Conservation (phyloP, 2,329 filamentous ascomycete species). For the Hymenoscyphus linearis region DNA sequence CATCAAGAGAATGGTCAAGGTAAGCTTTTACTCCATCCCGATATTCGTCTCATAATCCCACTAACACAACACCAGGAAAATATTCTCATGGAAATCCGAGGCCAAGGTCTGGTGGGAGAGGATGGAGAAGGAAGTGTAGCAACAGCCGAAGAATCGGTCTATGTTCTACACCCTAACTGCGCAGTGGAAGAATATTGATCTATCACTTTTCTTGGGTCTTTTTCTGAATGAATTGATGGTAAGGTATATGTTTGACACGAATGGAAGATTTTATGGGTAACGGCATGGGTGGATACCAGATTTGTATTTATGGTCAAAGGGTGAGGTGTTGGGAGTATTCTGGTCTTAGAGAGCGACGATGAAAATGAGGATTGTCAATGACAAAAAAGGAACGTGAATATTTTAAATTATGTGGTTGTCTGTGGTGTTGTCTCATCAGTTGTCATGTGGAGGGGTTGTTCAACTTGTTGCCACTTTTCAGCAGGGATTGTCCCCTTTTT, state of each 20-base stretch:
- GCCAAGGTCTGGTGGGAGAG: slow-evolving; percentile 49
- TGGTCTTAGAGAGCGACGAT: not conserved
- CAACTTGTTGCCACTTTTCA: not conserved
- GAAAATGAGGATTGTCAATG: not conserved
- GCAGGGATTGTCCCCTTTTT: not conserved
- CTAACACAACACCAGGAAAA: slow-evolving; percentile 70
- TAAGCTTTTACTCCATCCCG: slow-evolving; percentile 33
- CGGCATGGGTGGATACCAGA: slow-evolving; percentile 9
- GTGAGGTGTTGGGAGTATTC: slow-evolving; percentile 7
- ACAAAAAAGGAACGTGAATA: not conserved
- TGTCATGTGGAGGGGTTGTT: not conserved
- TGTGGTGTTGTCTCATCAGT: not conserved
- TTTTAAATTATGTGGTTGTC: not conserved
- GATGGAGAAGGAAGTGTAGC: slow-evolving; percentile 41
- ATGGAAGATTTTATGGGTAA: not conserved
- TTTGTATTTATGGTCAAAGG: slow-evolving; percentile 5
- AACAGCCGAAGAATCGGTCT: slow-evolving; percentile 54
- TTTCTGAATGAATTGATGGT: slow-evolving; percentile 1
- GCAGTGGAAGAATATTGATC: slow-evolving; percentile 56
- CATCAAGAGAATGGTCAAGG: slow-evolving; percentile 93
- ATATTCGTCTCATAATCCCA: slow-evolving; percentile 20
- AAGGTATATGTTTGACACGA: slow-evolving; percentile 9
- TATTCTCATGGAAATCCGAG: slow-evolving; percentile 76
- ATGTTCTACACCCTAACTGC: slow-evolving; percentile 92
- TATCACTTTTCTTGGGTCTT: not conserved